These are phyloP conservation scores for Penicillium ucsense DNA, from an alignment of 495 filamentous ascomycete genomes.

Conservation along the genomic window DNA sequence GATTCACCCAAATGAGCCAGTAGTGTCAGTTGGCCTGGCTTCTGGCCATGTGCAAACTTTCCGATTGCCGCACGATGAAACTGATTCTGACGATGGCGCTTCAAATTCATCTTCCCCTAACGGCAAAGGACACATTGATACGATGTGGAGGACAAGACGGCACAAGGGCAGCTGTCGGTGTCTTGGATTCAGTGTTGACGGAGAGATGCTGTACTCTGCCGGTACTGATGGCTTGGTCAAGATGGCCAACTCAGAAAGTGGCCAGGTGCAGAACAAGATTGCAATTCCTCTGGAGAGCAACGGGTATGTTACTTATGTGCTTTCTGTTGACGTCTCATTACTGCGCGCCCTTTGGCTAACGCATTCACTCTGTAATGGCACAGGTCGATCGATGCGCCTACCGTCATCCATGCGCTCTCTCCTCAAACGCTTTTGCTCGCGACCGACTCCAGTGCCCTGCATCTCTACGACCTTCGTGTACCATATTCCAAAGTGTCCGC, in stretches of 20 bases:
- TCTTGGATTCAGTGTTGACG: constrained; percentile 68
- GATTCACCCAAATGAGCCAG: constrained; percentile 70
- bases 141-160: constrained; percentile 73
- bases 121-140: constrained; percentile 69
- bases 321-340: constrained; percentile 3
- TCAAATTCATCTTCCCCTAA: constrained; percentile 34
- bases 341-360: constrained; percentile 3
- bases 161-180: constrained; percentile 88
- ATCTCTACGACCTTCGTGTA: constrained; percentile 81
- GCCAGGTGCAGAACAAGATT: constrained; percentile 68
- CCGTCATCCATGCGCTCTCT: constrained; percentile 68
- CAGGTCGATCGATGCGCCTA: constrained; percentile 54
- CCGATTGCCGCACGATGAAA: constrained; percentile 53
- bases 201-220: constrained; percentile 69
- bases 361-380: background rate
- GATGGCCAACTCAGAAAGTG: constrained; percentile 69
- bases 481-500: constrained; percentile 45
- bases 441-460: constrained; percentile 79
- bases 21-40: constrained; percentile 77
- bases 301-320: constrained; percentile 20
- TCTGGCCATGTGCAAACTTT: constrained; percentile 82
- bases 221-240: constrained; percentile 89
- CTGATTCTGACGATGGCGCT: constrained; percentile 38
- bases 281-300: constrained; percentile 33
- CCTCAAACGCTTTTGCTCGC: constrained; percentile 83